Conservation (phyloP, 2,329 filamentous ascomycete species). For the Ophiocordyceps camponoti-floridani region DNA sequence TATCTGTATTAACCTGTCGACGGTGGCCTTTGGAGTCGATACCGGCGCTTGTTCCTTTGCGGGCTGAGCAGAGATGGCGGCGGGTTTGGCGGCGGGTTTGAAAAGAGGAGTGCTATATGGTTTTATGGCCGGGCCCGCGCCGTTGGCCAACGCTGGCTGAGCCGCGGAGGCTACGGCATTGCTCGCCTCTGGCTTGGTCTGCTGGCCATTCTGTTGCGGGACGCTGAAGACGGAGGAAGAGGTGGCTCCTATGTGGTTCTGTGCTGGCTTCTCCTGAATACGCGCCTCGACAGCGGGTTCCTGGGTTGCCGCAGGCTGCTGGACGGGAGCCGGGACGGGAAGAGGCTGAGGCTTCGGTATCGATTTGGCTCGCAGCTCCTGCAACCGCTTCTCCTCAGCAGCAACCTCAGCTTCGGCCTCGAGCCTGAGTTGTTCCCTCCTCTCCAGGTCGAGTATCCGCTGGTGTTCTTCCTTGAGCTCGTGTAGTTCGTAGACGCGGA, state of each 20-base stretch:
- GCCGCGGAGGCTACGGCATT: background rate
- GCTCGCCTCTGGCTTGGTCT: background rate
- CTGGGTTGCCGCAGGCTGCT: no score
- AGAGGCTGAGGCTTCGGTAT: constrained; percentile 24
- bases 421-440: constrained; percentile 26
- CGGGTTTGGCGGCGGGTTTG: background rate
- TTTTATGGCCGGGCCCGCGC: background rate
- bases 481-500: constrained; percentile 29
- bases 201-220: background rate
- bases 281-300: background rate
- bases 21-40: constrained; percentile 1
- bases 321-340: constrained; percentile 7
- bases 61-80: background rate
- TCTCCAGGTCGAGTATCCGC: constrained; percentile 24
- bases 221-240: background rate
- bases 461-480: constrained; percentile 25
- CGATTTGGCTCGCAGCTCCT: constrained; percentile 25
- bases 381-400: constrained; percentile 28
- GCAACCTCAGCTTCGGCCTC: constrained; percentile 24
- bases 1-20: constrained; percentile 35
- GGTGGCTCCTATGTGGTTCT: background rate
- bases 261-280: constrained; percentile 6
- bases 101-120: background rate
- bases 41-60: background rate
- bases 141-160: background rate